Evolutionary conservation across 2,329 filamentous ascomycete genomes (phyloP), one percentile per base, ranked within the genome.

Genomic region (Trichoderma sp.): DNA sequence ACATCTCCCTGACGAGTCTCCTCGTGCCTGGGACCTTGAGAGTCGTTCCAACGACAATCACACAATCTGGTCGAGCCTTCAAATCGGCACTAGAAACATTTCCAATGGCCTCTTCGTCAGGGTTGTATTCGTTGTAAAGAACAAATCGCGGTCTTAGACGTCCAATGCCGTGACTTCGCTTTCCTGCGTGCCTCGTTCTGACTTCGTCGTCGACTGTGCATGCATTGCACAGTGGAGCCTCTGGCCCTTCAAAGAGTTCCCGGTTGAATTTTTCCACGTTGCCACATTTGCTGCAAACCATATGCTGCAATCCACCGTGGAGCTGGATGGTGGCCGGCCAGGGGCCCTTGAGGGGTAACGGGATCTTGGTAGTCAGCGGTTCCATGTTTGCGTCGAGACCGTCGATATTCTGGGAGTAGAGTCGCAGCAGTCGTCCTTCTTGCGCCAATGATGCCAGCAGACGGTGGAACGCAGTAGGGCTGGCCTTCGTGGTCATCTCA

Each of bases 331-430:
- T 97, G 75, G 90, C 90, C 3, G 96, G 96, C 96, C 96, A 99
- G 17, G 95, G 95, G 0, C 91, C 94, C 79, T 96, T 97, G 74
- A 88, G 75, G 73, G 91, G 91, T 13, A 99, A 85, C 1, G 96
- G 96, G 1, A 97, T 90, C 66, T 88, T 87, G 0, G 96, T 98
- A 30, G 88, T 87, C 9, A 99, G 85, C 3, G 95, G 95, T 61
- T 90, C 85, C 81, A 99, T 87, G 8, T 90, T 88, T 0, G 93
- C 96, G 77, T 99, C 96, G 75, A 99, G 92, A 72, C 95, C 94
- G 82, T 99, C 96, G 39, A 99, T 95, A 76, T 99, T 99, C 79
- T 99, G 96, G 3, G 93, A 95, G 81, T 99, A 99, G 7, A 99
- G 87, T 57, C 96, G 93, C 79, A 98, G 85, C 28, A 99, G 84